phyloP scores from a whole-genome alignment of 2,329 filamentous ascomycete genomes.

The Fusarium sp. region DNA sequence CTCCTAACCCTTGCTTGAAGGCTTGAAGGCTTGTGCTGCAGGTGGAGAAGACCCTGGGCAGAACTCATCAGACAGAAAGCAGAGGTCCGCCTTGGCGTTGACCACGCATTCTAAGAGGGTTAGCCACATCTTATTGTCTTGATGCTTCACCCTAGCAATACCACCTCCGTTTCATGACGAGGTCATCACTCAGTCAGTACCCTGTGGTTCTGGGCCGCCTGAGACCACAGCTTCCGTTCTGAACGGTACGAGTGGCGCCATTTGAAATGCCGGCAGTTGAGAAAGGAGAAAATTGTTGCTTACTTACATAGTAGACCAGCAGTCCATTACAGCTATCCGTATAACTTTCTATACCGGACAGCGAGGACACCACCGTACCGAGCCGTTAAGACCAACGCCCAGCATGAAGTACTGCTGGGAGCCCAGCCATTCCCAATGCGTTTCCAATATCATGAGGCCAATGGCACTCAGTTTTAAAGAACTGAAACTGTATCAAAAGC shows the following conservation, averaged over 20 bases:
- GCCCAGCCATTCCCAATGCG: background rate
- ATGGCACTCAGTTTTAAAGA: background rate
- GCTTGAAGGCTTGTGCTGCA: constrained; percentile 29
- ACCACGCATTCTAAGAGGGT: constrained; percentile 27
- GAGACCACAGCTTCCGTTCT: constrained; percentile 22
- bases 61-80: constrained; percentile 17
- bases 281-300: background rate
- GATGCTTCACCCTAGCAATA: constrained; percentile 17
- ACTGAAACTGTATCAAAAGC: background rate
- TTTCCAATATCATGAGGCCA: background rate
- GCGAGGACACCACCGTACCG: constrained; percentile 4
- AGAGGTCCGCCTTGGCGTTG: constrained; percentile 43
- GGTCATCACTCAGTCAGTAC: constrained; percentile 14
- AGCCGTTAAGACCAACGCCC: too few species aligned
- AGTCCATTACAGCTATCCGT: background rate
- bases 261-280: constrained; percentile 38
- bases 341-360: background rate
- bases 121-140: constrained; percentile 32
- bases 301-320: background rate
- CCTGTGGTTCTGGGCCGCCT: constrained; percentile 29
- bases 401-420: background rate
- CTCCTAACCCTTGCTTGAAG: constrained; percentile 44
- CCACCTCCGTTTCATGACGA: constrained; percentile 23
- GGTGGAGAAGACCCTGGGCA: constrained; percentile 41
- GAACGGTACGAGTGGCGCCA: constrained; percentile 23